Evolutionary conservation across 2,329 filamentous ascomycete species (phyloP).

Genomic region (Fusarium tuaranense): DNA sequence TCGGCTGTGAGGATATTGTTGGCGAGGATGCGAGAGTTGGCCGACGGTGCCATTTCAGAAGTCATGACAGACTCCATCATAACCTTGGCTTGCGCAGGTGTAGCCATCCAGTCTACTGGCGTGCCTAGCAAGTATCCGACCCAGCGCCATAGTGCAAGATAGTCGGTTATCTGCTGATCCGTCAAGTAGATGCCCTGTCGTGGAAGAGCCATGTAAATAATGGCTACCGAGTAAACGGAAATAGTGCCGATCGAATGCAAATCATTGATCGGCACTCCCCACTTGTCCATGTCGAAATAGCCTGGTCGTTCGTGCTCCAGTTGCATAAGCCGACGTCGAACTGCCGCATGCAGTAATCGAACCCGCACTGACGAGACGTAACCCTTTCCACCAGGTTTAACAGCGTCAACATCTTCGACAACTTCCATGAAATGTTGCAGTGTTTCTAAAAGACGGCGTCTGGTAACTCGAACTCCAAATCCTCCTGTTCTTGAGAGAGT

Average conservation of each 20-base stretch:
- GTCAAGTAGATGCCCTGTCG: constrained; percentile 77
- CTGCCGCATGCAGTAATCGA: constrained; percentile 72
- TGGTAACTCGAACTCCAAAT: constrained; percentile 75
- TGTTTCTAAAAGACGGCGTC: constrained; percentile 74
- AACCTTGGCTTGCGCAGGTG: constrained; percentile 64
- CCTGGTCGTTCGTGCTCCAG: constrained; percentile 64
- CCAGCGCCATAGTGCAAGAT: constrained; percentile 81
- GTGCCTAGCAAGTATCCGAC: constrained; percentile 78
- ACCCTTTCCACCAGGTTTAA: constrained; percentile 74
- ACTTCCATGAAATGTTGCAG: constrained; percentile 82
- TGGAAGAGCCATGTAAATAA: constrained; percentile 77
- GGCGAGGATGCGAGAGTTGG: constrained; percentile 72
- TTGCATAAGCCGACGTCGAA: constrained; percentile 71
- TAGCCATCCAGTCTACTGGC: constrained; percentile 71
- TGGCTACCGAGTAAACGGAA: constrained; percentile 73
- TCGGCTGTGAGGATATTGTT: constrained; percentile 81
- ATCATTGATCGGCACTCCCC: constrained; percentile 78
- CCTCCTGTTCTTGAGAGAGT: constrained; percentile 80
- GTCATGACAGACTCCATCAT: constrained; percentile 76
- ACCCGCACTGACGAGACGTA: constrained; percentile 73
- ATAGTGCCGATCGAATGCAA: constrained; percentile 81
- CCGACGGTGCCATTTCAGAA: constrained; percentile 74
- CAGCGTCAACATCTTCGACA: constrained; percentile 71
- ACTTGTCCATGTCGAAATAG: constrained; percentile 70
- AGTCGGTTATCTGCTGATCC: constrained; percentile 73